Evolutionary conservation across 2,329 filamentous ascomycete species (phyloP).

Genomic region (Mollisiaceae sp.): DNA sequence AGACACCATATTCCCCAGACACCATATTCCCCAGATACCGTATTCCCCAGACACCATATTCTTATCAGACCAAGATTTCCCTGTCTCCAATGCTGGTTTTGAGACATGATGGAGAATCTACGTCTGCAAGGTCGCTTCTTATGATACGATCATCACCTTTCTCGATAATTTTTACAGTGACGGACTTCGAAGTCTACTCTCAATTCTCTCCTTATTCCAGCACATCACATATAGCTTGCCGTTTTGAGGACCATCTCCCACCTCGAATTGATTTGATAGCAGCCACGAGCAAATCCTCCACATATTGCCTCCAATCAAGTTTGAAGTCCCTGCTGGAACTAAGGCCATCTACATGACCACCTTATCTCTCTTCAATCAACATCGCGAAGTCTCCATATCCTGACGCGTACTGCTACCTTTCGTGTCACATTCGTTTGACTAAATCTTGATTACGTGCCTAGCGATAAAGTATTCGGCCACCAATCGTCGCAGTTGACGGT

Average conservation of each 20-base stretch:
- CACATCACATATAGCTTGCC: background rate
- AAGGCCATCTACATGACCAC: conserved; percentile 20
- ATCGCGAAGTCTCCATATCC: conserved; percentile 13
- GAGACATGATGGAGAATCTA: conserved; percentile 19
- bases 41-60: too few relatives aligned
- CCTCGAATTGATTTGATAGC: background rate
- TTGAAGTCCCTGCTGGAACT: conserved; percentile 15
- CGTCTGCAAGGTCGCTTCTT: conserved; percentile 12
- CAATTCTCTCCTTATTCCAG: background rate
- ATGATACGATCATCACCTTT: background rate
- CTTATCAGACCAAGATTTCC: conserved; percentile 17
- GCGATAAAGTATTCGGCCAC: conserved; percentile 20
- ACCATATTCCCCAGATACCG: too few relatives aligned
- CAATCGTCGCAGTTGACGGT: conserved; percentile 16
- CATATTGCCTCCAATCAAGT: conserved; percentile 16
- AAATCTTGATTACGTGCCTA: conserved; percentile 14
- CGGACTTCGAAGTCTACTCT: background rate
- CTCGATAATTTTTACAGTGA: background rate
- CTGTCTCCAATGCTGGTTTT: conserved; percentile 10
- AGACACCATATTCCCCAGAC: too few relatives aligned
- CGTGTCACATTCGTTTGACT: conserved; percentile 20
- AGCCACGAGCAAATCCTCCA: background rate
- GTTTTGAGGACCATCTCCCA: background rate
- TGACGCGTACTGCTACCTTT: conserved; percentile 22
- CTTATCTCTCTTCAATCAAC: conserved; percentile 15